Conservation (phyloP, 371 early-diverging fungal genomes). For the Mortierella sp. region DNA sequence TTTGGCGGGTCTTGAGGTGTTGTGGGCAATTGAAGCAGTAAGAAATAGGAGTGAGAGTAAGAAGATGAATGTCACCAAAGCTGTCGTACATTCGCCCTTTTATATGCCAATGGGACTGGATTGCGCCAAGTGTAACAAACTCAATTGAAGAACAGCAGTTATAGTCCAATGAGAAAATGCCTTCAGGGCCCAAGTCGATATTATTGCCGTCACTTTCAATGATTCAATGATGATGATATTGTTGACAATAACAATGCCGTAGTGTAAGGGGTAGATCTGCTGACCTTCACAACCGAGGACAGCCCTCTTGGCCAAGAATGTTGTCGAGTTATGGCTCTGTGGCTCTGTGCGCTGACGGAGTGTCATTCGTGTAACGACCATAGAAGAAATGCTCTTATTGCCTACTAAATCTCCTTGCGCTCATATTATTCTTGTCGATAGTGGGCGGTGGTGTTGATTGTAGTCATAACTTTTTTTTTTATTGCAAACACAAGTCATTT, state of each 20-base stretch:
- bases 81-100: background rate
- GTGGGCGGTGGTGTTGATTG: background rate
- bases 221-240: background rate
- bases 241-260: slow-evolving; percentile 1
- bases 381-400: background rate
- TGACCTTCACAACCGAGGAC: slow-evolving; percentile 5
- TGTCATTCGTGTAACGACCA: slow-evolving; percentile 15
- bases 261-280: background rate
- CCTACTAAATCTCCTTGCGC: background rate
- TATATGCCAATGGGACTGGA: background rate
- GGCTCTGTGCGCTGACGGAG: background rate
- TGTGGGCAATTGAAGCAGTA: background rate
- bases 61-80: background rate
- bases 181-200: background rate
- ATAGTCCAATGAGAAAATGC: background rate
- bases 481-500: background rate
- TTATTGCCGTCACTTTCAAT: background rate
- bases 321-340: slow-evolving; percentile 6
- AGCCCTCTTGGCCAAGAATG: background rate
- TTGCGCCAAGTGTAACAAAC: background rate
- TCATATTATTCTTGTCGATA: background rate
- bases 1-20: background rate
- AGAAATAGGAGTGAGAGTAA: background rate
- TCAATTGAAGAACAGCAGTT: background rate
- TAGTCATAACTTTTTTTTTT: background rate